Percentiles rank a stretch among this genome's conserved stretches.
Conservation (phyloP, 1,284 basidiomycete genomes). For the Ganoderma boninense region DNA sequence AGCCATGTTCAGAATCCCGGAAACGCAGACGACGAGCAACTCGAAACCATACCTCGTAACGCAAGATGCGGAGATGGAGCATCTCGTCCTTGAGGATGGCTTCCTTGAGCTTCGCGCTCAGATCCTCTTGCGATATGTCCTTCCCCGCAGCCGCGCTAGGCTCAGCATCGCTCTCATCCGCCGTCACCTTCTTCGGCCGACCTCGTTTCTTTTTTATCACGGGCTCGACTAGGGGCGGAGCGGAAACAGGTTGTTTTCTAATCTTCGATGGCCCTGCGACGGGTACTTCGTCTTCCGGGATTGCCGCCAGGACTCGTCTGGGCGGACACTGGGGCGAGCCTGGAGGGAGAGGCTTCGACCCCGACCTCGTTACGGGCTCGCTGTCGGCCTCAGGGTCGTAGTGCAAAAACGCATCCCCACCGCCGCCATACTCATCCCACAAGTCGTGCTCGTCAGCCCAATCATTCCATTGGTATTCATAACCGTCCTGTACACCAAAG, state of each 20-base stretch:
- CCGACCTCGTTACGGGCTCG: constrained; percentile 10
- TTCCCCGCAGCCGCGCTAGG: constrained; percentile 20
- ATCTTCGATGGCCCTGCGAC: constrained; percentile 4
- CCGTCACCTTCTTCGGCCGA: constrained; percentile 21
- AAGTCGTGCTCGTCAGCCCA: constrained; percentile 27
- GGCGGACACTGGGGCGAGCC: not conserved
- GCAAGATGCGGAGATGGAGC: constrained; percentile 63
- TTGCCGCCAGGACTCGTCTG: constrained; percentile 9
- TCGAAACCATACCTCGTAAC: constrained; percentile 61
- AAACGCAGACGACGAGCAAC: not conserved
- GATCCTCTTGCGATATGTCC: constrained; percentile 45
- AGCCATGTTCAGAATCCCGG: constrained; percentile 14
- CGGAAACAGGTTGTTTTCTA: not conserved
- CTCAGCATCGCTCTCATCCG: constrained; percentile 28
- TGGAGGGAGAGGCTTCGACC: not conserved
- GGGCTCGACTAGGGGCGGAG: constrained; percentile 19
- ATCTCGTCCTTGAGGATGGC: constrained; percentile 54
- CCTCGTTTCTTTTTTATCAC: constrained; percentile 30
- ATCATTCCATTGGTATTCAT: constrained; percentile 26
- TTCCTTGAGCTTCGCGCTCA: constrained; percentile 45
- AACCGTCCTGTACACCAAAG: constrained; percentile 14
- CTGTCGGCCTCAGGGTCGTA: constrained; percentile 42
- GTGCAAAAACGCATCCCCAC: constrained; percentile 44
- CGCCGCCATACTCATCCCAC: constrained; percentile 33
- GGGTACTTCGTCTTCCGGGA: constrained; percentile 16